Conservation (phyloP, 2,329 filamentous ascomycete genomes). For the Alternaria angustiovoidea region DNA sequence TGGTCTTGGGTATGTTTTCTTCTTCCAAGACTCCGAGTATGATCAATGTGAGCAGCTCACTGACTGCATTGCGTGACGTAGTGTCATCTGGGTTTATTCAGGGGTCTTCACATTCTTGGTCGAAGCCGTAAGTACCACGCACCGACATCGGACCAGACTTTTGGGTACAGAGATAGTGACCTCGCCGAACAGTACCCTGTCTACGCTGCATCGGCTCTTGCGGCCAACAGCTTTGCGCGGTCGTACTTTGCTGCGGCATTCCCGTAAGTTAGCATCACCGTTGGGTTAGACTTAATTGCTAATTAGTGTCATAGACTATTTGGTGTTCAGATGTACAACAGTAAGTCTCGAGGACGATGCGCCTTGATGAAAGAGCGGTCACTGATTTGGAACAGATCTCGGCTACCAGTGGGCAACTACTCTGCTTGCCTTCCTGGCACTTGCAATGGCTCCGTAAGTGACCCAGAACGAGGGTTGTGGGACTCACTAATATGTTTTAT, state of each 20-base stretch:
- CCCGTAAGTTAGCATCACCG: conserved; percentile 38
- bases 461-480: conserved; percentile 34
- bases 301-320: conserved; percentile 34
- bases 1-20: conserved; percentile 52
- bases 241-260: conserved; percentile 59
- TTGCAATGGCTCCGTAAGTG: conserved; percentile 58
- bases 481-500: conserved; percentile 43
- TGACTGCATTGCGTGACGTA: conserved; percentile 51
- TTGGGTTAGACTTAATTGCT: conserved; percentile 10
- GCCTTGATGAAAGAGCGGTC: conserved; percentile 53
- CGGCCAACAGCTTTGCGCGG: conserved; percentile 60
- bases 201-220: conserved; percentile 60
- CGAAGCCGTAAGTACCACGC: conserved; percentile 56
- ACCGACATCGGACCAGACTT: conserved; percentile 33
- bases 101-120: conserved; percentile 91
- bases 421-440: conserved; percentile 57
- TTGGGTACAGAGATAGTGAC: conserved; percentile 32
- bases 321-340: conserved; percentile 61
- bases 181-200: conserved; percentile 54
- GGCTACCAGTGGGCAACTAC: conserved; percentile 61
- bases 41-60: conserved; percentile 35
- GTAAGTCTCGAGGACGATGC: conserved; percentile 50
- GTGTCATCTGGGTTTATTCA: conserved; percentile 78
- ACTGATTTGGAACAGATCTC: conserved; percentile 53
- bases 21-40: conserved; percentile 18